These are phyloP conservation scores for Phytopythium litorale DNA, from an alignment of 352 stramenopile species.

Conservation along the genomic window DNA sequence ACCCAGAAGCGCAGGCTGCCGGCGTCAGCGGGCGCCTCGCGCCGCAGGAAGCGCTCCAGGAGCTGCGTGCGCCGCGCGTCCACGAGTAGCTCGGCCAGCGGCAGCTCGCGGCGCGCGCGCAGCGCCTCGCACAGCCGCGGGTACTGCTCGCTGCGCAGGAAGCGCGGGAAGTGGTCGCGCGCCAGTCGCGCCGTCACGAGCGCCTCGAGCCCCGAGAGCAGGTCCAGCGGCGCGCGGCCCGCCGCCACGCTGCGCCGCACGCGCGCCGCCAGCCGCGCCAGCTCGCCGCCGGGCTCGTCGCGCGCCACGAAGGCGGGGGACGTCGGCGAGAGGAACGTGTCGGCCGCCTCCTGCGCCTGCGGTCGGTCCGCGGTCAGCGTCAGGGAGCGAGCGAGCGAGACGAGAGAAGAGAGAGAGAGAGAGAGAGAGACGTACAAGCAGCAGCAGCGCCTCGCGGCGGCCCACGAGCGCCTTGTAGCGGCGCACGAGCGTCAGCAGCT, in stretches of 20 bases:
- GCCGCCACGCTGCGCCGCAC: conserved; percentile 25
- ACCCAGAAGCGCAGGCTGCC: conserved; percentile 73
- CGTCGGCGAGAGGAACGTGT: conserved; percentile 30
- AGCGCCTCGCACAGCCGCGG: conserved; percentile 47
- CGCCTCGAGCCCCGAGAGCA: conserved; percentile 61
- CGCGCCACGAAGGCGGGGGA: conserved; percentile 12
- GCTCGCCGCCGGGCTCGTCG: conserved; percentile 16
- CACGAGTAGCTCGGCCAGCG: conserved; percentile 63
- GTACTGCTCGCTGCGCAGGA: conserved; percentile 46
- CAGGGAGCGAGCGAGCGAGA: not conserved
- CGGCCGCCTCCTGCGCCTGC: conserved; percentile 46
- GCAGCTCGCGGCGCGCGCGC: conserved; percentile 45
- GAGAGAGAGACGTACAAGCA: conserved; percentile 22
- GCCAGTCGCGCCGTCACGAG: conserved; percentile 45
- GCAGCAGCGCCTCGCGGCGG: conserved; percentile 34
- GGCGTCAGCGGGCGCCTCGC: conserved; percentile 21
- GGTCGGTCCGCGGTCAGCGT: not conserved
- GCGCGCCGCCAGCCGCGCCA: conserved; percentile 23
- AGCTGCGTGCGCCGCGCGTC: conserved; percentile 49
- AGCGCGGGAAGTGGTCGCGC: conserved; percentile 46
- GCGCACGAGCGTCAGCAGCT: conserved; percentile 49
- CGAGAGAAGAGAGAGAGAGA: not conserved
- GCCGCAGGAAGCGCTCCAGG: conserved; percentile 44
- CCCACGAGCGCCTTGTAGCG: conserved; percentile 57
- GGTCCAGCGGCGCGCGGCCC: conserved; percentile 35